Evolutionary conservation across 2,329 filamentous ascomycete genomes (phyloP), one percentile per base, ranked within the genome.

Genomic region (Lizonia empirigonia): DNA sequence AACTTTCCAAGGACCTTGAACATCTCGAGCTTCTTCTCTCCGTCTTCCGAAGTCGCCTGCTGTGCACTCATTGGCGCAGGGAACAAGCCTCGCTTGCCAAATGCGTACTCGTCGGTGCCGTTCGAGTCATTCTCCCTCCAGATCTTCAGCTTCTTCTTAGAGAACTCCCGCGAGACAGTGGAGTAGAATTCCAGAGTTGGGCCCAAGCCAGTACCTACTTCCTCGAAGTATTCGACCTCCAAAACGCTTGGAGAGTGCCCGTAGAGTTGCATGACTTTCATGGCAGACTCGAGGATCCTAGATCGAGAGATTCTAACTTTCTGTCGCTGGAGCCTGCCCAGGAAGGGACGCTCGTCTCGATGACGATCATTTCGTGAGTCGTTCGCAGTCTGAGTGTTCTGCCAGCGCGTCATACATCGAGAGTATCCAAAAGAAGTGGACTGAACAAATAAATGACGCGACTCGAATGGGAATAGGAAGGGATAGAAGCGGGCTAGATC

Each of bases 251-350:
- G 90, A 1, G 93, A 96, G n/a, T 90, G 90, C 0, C 94, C 94
- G 65, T 99, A 99, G 2, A 97, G 83, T 64, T 99, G 93, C 93
- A 99, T 97, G 23, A 99, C 94, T 74, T 99, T 99, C 72, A 97
- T 81, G 0, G 94, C 94, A 12, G 94, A 97, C 71, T 99, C 94
- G 7, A 99, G 80, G 36, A 99, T 97, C 65, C 95, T 91, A n/a
- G 85, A 85, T 34, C 94, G 85, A 5, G 93, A 96, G 54, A 99
- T 97, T 35, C 94, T 88, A n/a, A 99, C 93, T 74, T 99, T 99
- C 68, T 99, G 94, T 49, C 94, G 86, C 71, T 97, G 94, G 1
- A 97, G 82, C 33, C 93, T 85, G 12, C 94, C 94, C 2, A 97
- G 79, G 80, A 95, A 96, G 2, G 92, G 91, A 10, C 92, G 84